Base-by-base conservation (phyloP, 2,329 filamentous ascomycete species). In the Purpureocillium takamizusanense region DNA sequence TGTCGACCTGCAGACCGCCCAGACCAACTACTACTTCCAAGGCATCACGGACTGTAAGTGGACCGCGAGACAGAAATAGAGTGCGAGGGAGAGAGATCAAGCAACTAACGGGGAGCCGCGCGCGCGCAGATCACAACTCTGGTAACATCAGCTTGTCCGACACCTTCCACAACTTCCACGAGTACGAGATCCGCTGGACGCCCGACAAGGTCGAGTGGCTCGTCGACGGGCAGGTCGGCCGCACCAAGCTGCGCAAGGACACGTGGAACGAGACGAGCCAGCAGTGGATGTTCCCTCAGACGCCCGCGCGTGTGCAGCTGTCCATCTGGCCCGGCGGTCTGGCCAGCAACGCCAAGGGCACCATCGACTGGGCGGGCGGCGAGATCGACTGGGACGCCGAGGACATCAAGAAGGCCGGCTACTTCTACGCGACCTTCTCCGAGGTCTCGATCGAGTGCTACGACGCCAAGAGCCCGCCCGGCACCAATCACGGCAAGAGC, bases 11-110 rank as follows among this genome's bases (percentile, higher is more conserved):
- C 56, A 69, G 34, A 76, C 73, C 45, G 86, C 83, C 14, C 89
- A 98, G 69, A 92, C 88, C 57, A 98, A 98, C 69, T 98, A 81
- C 70, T 98, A 95, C 66, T 95, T 83, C 67, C 89, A 95, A 66
- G 92, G 92, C 55, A 82, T 95, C 46, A 82, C 86, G 30, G 74
- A 90, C 60, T 97, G 87, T 94, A 70, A 70, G 86, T 33, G 21
- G 10, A n/a, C n/a, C 31, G 31, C 16, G n/a, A 14, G 13, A 12
- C 15, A 31, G 11, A 14, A 31, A n/a, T 21, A 7, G 15, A 4
- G 4, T 3, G 7, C 23, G 10, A 12, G 21, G 11, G 15, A 4
- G 7, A 28, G 25, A 17, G 28, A 25, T 25, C 6, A 10, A 5
- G 21, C 5, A 25, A 25, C 21, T 25, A 10, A 10, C 21, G 21